These are phyloP conservation scores for Colletotrichum sojae DNA, from an alignment of 2,329 filamentous ascomycete genomes.

Conservation along the genomic window DNA sequence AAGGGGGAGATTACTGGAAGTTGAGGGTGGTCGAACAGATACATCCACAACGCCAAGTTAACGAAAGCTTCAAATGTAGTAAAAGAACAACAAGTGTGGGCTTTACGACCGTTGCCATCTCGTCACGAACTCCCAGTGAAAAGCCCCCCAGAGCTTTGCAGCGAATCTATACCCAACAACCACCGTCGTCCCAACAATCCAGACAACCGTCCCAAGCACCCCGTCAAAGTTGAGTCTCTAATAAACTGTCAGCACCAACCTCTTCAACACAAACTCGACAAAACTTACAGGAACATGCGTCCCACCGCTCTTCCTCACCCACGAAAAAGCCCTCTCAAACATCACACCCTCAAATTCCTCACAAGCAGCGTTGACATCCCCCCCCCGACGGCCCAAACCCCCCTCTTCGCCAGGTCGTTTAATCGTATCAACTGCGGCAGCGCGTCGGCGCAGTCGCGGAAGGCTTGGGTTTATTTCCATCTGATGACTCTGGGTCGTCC, in stretches of 20 bases:
- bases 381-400: not conserved
- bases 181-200: not conserved
- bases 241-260: not conserved
- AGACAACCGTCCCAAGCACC: not conserved
- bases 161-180: constrained; percentile 5
- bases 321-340: constrained; percentile 16
- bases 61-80: too few relatives aligned
- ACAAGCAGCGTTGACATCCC: not conserved
- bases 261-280: not conserved
- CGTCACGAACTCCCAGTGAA: not conserved
- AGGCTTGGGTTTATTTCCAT: not conserved
- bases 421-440: constrained; percentile 4
- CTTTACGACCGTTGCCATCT: not conserved
- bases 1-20: constrained; percentile 46
- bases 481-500: not conserved
- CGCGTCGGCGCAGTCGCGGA: constrained; percentile 17
- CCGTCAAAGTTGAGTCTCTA: constrained; percentile 10
- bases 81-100: not conserved
- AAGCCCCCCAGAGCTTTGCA: not conserved
- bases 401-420: not conserved
- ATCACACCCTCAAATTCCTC: not conserved
- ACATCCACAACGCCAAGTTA: too few relatives aligned
- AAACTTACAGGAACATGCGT: constrained; percentile 10
- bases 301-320: constrained; percentile 26
- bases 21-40: not conserved